Evolutionary conservation across 345 rosid genomes (phyloP), one percentile per base, ranked within the genome.

Genomic region (Iberis pinnata): DNA sequence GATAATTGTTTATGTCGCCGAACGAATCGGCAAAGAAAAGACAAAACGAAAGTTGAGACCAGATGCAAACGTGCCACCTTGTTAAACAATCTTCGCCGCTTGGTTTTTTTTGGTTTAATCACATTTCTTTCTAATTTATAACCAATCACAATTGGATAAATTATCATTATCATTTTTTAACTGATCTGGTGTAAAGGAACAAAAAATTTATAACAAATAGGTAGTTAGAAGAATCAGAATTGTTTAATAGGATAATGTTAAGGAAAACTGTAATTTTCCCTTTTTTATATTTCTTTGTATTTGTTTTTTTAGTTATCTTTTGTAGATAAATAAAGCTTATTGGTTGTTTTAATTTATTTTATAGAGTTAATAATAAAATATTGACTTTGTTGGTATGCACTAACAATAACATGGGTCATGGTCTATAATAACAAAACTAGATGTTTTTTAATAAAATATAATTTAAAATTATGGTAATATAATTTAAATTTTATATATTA

Each of bases 21-120:
- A 50, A 65, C 64, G 49, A 36, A 65, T 35, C 44, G 53, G 14
- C 49, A 49, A 36, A 45, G 18, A 53, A n/a, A 38, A 24, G 15
- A 15, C 10, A 22, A 15, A 12, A 29, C 0, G 8, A 43, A 61
- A 59, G 43, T 57, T 36, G 15, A 33, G 49, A 64, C 49, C 24
- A 19, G 49, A 38, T 29, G 7, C 35, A 59, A 50, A 60, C 71
- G 66, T 67, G 71, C 65, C 71, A 67, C 56, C 66, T 24, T 67
- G 61, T 60, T 39, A 19, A 19, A n/a, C 37, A 43, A 45, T 65
- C 45, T 45, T 50, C 59, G 70, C 69, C 56, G 20, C 1, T 43
- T 43, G 15, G 18, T 53, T 29, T 7, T 6, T 29, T 29, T 9
- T 29, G 8, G 1, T 40, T 27, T 18, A 32, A 6, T 17, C 35